Conservation (phyloP, 768 basidiomycete genomes). For the Kwoniella newhampshirensis region DNA sequence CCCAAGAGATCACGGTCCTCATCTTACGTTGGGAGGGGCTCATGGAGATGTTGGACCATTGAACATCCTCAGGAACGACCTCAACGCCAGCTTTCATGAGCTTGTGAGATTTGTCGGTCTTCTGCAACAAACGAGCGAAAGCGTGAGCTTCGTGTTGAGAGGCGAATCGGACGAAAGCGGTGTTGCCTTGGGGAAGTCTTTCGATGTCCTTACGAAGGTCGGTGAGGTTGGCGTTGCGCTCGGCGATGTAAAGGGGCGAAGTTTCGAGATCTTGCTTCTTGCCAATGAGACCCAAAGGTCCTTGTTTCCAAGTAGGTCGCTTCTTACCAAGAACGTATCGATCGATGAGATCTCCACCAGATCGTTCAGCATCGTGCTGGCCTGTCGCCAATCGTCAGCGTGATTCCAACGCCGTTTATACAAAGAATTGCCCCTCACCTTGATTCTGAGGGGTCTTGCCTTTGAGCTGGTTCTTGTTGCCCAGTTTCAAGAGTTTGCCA, state of each 20-base stretch:
- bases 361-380: constrained; percentile 37
- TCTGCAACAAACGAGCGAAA: constrained; percentile 44
- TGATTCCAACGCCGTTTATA: not conserved
- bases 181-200: constrained; percentile 39
- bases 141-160: constrained; percentile 52
- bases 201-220: constrained; percentile 34
- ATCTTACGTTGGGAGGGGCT: constrained; percentile 49
- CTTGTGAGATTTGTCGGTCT: constrained; percentile 44
- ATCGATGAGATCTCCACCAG: constrained; percentile 20
- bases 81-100: constrained; percentile 46
- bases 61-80: constrained; percentile 52
- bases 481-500: constrained; percentile 48
- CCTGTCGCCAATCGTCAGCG: constrained; percentile 19
- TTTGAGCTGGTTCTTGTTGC: constrained; percentile 52
- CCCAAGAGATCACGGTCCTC: constrained; percentile 45
- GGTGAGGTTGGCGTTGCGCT: constrained; percentile 45
- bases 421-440: constrained; percentile 28
- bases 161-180: constrained; percentile 50
- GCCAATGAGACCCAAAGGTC: constrained; percentile 49
- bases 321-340: constrained; percentile 50
- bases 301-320: constrained; percentile 52
- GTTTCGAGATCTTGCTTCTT: constrained; percentile 49
- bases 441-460: constrained; percentile 51
- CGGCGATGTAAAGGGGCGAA: constrained; percentile 48
- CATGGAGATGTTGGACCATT: constrained; percentile 52